Evolutionary conservation across 345 rosid species (phyloP).

Genomic region (Nasturtium officinale): DNA sequence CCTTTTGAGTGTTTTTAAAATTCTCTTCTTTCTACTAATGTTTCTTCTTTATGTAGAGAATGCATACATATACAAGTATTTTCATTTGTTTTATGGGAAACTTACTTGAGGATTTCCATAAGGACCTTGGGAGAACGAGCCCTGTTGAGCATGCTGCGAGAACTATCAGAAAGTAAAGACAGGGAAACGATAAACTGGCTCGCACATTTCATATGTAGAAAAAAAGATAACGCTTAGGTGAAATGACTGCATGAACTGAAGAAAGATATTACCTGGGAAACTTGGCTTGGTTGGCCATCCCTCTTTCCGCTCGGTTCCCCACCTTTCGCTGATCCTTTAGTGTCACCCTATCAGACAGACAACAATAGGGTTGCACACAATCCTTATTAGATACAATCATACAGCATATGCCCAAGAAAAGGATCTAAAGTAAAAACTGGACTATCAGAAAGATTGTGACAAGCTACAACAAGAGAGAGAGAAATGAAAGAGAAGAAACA

Average conservation of each 20-base stretch:
- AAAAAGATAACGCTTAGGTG: not conserved
- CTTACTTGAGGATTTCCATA: slow-evolving; percentile 65
- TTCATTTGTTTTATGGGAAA: not conserved
- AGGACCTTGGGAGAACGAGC: slow-evolving; percentile 51
- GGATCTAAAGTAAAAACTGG: not conserved
- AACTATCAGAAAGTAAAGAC: slow-evolving; percentile 28
- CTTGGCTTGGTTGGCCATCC: slow-evolving; percentile 53
- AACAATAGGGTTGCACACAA: slow-evolving; percentile 25
- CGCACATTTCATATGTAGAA: not conserved
- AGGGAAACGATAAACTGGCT: not conserved
- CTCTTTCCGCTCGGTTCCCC: slow-evolving; percentile 64
- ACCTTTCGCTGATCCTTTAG: slow-evolving; percentile 69
- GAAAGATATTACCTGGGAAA: slow-evolving; percentile 51
- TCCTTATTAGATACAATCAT: slow-evolving; percentile 16
- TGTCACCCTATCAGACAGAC: slow-evolving; percentile 61
- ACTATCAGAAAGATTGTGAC: not conserved
- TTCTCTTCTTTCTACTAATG: not conserved
- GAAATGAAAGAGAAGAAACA: slow-evolving; percentile 9
- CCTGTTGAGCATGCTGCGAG: slow-evolving; percentile 61
- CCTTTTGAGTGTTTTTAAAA: not conserved
- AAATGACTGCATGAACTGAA: not conserved
- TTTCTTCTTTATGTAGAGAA: not conserved
- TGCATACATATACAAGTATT: not conserved
- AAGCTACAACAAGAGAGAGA: not conserved
- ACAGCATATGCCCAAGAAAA: not conserved